Base-by-base conservation (phyloP, 306 rosid species). In the Canavalia ensiformis region DNA sequence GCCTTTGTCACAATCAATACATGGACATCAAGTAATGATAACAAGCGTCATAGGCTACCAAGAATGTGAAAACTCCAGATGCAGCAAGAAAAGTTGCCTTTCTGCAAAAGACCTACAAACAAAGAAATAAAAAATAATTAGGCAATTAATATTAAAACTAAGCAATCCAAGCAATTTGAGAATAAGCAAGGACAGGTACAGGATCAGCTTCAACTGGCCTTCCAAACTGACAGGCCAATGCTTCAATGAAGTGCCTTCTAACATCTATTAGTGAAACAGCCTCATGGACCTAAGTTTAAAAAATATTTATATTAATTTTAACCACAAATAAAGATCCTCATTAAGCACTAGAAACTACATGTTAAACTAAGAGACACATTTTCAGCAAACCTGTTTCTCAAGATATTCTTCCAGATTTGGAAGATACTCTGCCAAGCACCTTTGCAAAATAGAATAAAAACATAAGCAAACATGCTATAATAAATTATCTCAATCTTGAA, bases 361-460 rank as follows among this genome's bases (percentile, higher is more conserved):
- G n/a, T 55, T 18, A 41, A 72, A 74, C 41, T 33, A 85, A 67
- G 29, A 56, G 7, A 83, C 70, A 41, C 56, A 42, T 77, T 62
- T 59, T 74, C 69, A 76, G 81, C 90, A 70, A 67, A 96, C 99
- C 98, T 96, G 98, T 86, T 92, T 92, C 88, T 78, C 91, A 68
- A 96, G 93, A 81, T 86, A 83, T 88, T 96, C 98, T 89, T 96
- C 99, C 29, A 96, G 84, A 84, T 92, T 91, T 62, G 87, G 87
- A 68, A 96, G 96, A 83, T 92, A 96, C 88, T 96, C 87, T 50
- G 97, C 99, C 92, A 94, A 86, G 87, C 99, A 96, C 99, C 99
- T 93, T 68, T 39, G 62, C 31, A 66, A 80, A 77, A 41, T 65
- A 68, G 69, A 80, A 74, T 75, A 75, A 73, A n/a, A 78, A 77